These are phyloP conservation scores for Marasmius fiardii DNA, from an alignment of 1,284 basidiomycete genomes.

Conservation along the genomic window DNA sequence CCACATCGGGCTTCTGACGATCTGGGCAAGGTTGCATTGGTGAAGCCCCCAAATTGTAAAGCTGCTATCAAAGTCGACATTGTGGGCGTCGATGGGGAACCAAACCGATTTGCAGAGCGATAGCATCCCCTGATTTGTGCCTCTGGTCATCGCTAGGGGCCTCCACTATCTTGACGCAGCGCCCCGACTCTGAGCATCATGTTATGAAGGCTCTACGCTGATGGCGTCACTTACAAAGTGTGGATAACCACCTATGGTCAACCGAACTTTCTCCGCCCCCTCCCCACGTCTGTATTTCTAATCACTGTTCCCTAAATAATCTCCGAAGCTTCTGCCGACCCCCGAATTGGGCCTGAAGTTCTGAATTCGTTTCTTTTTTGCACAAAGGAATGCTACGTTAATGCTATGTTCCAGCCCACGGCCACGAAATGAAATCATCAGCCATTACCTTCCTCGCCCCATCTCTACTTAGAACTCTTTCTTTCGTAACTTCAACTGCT, in stretches of 20 bases:
- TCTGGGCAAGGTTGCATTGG: not conserved
- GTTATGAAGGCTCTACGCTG: not conserved
- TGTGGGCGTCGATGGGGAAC: not conserved
- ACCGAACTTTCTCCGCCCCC: not conserved
- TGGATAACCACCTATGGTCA: not conserved
- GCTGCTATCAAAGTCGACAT: conserved; percentile 3
- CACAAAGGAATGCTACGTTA: not conserved
- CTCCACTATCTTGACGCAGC: not conserved
- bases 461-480: not conserved
- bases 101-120: not conserved
- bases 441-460: not conserved
- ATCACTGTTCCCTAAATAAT: not conserved
- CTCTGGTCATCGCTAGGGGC: not conserved
- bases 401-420: no score
- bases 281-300: not conserved
- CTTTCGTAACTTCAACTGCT: not conserved
- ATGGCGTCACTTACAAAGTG: not conserved
- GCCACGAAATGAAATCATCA: not conserved
- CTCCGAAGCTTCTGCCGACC: no score
- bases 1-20: not conserved
- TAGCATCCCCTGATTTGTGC: conserved; percentile 5
- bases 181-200: not conserved
- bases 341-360: no score
- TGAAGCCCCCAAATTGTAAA: conserved; percentile 1
- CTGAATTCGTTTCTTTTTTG: not conserved